Conservation (phyloP, 805 yeast genomes). For the Wickerhamomyces bovis region DNA sequence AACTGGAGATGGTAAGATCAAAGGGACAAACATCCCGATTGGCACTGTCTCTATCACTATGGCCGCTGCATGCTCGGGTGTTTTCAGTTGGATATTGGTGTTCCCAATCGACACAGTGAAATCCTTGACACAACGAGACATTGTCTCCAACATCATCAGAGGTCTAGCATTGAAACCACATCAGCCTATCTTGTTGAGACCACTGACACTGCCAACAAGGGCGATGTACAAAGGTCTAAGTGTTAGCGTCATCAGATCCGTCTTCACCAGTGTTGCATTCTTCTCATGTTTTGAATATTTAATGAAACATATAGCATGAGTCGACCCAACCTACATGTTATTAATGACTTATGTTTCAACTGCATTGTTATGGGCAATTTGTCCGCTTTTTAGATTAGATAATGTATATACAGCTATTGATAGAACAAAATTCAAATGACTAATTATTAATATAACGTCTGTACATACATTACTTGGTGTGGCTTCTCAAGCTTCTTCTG, state of each 20-base stretch:
- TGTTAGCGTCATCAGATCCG: slow-evolving; percentile 65
- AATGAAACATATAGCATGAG: slow-evolving; percentile 47
- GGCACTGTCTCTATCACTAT: slow-evolving; percentile 45
- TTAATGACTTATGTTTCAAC: not conserved
- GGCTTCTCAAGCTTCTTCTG: slow-evolving; percentile 10
- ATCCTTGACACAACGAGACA: slow-evolving; percentile 67
- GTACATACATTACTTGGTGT: slow-evolving; percentile 7
- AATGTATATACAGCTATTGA: not conserved
- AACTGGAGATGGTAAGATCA: slow-evolving; percentile 24
- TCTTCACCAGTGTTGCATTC: slow-evolving; percentile 68
- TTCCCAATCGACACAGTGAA: slow-evolving; percentile 82
- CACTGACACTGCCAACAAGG: slow-evolving; percentile 35
- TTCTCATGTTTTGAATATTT: slow-evolving; percentile 66
- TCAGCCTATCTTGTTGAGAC: slow-evolving; percentile 28
- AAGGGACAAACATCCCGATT: slow-evolving; percentile 26
- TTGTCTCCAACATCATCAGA: slow-evolving; percentile 60
- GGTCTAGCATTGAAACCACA: slow-evolving; percentile 38
- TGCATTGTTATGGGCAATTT: not conserved
- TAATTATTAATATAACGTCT: not conserved
- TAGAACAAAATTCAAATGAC: not conserved
- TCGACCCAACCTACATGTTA: not conserved
- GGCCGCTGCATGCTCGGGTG: slow-evolving; percentile 80
- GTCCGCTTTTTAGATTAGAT: not conserved
- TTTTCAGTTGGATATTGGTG: slow-evolving; percentile 65
- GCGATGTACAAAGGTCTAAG: slow-evolving; percentile 73